Base-by-base conservation (phyloP, 1,284 basidiomycete species). In the Leccinum angustisporum region DNA sequence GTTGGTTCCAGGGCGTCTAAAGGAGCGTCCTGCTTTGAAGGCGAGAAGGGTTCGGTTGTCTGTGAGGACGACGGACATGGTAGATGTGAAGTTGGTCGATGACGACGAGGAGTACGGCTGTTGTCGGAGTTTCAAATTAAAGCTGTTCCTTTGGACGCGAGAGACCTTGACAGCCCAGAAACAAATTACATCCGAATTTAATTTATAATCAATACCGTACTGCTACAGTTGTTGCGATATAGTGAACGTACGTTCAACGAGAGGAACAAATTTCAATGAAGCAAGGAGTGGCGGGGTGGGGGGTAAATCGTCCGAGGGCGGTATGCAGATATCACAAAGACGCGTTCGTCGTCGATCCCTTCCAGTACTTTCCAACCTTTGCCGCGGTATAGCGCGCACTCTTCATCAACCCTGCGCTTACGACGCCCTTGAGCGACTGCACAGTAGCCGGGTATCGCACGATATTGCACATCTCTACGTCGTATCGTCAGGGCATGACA, bases 291-390 rank as follows among this genome's bases (percentile, higher is more conserved):
- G 53, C 25, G 33, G 25, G 16, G 18, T n/a, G n/a, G n/a, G n/a
- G 56, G 50, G 30, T 21, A 40, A 59, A 55, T 14, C 31, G 27
- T 25, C 57, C 53, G 40, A 58, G 48, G 38, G n/a, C 7, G 33
- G 16, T 14, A 56, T 33, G 21, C 21, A 38, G 10, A 48, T 46
- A 40, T 54, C 40, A 66, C 16, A 31, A 59, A 5, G 63, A 61
- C 36, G 38, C 48, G 14, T 34, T 36, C 57, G 46, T 46, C 54
- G n/a, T 57, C 38, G 70, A 54, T 36, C 86, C 83, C 61, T 78
- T 79, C 83, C 90, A 90, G 90, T 92, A 95, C 77, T 97, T 97
- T 55, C 84, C 78, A 27, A 95, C 78, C 78, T 97, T 95, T 60
- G 88, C 84, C 51, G 81, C 68, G 52, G 84, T 81, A 75, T 97